These are phyloP conservation scores for Rhodotorula diobovata DNA, from an alignment of 768 basidiomycete species.

Conservation along the genomic window DNA sequence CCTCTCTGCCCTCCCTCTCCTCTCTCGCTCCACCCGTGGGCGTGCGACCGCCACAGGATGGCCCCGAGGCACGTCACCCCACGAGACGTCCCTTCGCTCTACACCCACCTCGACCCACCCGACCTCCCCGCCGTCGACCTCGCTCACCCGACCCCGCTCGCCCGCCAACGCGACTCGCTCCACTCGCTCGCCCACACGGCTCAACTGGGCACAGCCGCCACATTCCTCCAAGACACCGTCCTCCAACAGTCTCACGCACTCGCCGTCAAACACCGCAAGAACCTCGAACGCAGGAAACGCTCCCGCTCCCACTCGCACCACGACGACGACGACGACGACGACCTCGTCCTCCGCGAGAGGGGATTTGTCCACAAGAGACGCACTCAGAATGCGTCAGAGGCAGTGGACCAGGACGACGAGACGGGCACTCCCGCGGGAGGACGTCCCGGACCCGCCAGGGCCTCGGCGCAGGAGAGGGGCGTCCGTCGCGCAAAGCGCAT, in stretches of 20 bases:
- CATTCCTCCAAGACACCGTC: not conserved
- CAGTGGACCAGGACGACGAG: not conserved
- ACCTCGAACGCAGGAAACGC: not conserved
- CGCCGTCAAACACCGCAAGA: not conserved
- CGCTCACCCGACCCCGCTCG: not conserved
- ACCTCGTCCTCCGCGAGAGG: not conserved
- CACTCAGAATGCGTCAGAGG: not conserved
- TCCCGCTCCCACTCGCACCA: not conserved
- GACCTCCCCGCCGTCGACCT: not conserved
- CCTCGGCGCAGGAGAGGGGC: not conserved
- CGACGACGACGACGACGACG: not conserved
- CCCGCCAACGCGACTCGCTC: not conserved
- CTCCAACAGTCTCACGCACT: not conserved
- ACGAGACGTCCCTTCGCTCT: not conserved
- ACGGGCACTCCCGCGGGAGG: not conserved
- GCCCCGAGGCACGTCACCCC: not conserved
- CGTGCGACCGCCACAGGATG: not conserved
- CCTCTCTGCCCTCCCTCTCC: not conserved
- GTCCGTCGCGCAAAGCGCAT: not conserved
- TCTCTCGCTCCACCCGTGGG: not conserved
- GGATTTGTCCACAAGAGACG: conserved; percentile 1
- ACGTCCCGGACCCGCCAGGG: no score
- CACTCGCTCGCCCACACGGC: not conserved
- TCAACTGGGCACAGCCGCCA: not conserved
- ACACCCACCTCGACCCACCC: not conserved